Percentiles rank a stretch among this genome's conserved stretches.
phyloP scores from a whole-genome alignment of 2,329 filamentous ascomycete species.

The Xylaria hypoxylon region DNA sequence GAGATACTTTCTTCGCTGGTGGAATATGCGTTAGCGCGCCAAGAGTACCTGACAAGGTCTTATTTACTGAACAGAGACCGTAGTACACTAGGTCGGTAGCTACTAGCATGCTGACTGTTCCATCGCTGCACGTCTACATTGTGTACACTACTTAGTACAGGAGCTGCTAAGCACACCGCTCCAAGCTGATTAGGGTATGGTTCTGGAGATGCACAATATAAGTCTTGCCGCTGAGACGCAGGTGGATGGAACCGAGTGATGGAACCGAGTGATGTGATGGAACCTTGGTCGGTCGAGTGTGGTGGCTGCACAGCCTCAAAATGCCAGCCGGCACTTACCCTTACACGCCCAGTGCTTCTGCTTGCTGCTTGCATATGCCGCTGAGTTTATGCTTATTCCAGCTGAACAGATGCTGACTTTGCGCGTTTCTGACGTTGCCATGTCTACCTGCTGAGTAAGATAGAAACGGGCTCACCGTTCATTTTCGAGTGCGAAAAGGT shows the following conservation, averaged over 20 bases:
- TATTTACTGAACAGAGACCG: no score
- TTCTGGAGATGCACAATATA: not conserved
- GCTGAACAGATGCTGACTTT: not conserved
- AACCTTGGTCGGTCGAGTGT: no score
- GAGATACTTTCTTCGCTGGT: no score
- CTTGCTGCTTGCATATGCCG: constrained; percentile 2
- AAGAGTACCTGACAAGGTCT: no score
- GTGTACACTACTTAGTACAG: no score
- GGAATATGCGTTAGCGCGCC: no score
- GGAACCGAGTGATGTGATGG: no score
- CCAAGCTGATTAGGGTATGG: not conserved
- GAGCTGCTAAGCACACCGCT: constrained; percentile 28
- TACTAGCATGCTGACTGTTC: constrained; percentile 41
- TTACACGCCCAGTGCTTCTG: not conserved
- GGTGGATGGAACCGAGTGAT: constrained; percentile 1
- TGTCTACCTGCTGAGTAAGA: constrained; percentile 33
- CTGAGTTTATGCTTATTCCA: constrained; percentile 23
- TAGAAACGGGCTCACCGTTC: constrained; percentile 21
- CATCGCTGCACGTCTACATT: constrained; percentile 1
- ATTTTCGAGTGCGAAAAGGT: constrained; percentile 11
- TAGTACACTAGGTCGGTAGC: constrained; percentile 11
- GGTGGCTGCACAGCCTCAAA: constrained; percentile 34
- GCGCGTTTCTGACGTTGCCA: not conserved
- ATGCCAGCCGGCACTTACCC: constrained; percentile 30
- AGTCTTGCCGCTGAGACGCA: constrained; percentile 16